Percentiles rank a stretch among this genome's conserved stretches.
Evolutionary conservation across 148 eudicot genomes (phyloP).

Genomic region (Diospyros lotus): DNA sequence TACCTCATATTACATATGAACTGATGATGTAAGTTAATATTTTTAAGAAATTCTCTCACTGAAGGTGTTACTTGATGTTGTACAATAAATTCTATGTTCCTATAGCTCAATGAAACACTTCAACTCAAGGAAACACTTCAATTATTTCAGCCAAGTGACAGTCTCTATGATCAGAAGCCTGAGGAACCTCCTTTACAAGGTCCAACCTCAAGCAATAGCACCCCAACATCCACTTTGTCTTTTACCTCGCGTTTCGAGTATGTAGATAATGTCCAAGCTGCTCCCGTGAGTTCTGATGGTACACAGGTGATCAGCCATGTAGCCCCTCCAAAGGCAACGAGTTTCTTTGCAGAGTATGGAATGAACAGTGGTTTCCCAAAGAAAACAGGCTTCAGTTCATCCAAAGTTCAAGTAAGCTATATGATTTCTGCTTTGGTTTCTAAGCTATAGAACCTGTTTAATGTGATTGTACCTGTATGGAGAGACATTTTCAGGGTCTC

Average conservation of each 20-base stretch:
- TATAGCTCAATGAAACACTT: not conserved
- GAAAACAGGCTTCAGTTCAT: conserved; percentile 55
- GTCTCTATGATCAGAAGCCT: conserved; percentile 95
- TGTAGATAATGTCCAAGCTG: conserved; percentile 51
- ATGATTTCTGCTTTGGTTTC: conserved; percentile 4
- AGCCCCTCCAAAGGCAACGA: conserved; percentile 72
- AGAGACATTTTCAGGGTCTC: not conserved
- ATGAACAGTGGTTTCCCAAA: conserved; percentile 81
- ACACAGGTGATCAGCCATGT: conserved; percentile 59
- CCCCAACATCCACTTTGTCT: conserved; percentile 46
- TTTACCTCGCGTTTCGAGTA: conserved; percentile 84
- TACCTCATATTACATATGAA: too few relatives aligned
- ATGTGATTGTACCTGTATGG: not conserved
- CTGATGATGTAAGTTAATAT: not conserved
- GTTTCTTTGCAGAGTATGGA: conserved; percentile 87
- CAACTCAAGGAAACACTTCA: not conserved
- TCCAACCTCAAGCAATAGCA: conserved; percentile 47
- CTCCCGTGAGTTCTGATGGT: conserved; percentile 56
- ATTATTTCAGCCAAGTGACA: conserved; percentile 67
- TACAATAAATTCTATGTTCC: not conserved
- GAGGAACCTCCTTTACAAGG: conserved; percentile 79
- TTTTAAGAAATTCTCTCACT: conserved; percentile 1
- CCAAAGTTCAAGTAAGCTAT: conserved; percentile 69
- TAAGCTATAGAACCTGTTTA: not conserved
- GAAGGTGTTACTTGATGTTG: not conserved